Evolutionary conservation across 129 eudicot species (phyloP).

Genomic region (Centrapalus pauciflorus): DNA sequence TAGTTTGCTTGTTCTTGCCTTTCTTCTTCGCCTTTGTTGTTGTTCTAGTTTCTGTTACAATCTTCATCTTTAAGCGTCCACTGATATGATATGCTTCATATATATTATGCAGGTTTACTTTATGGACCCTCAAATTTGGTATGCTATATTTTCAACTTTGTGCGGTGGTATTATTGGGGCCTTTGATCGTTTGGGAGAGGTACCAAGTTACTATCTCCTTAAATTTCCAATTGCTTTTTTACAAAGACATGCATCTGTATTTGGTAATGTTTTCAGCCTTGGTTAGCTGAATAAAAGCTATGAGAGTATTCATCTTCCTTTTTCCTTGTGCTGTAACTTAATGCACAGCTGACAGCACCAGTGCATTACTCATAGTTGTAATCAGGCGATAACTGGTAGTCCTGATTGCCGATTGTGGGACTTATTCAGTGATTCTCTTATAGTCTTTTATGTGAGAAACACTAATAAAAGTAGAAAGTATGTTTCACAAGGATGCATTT

Average conservation of each 20-base stretch:
- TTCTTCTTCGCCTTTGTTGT: neutral
- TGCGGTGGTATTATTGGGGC: conserved; percentile 96
- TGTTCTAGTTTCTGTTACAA: conserved; percentile 8
- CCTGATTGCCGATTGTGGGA: too few relatives aligned
- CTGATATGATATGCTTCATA: conserved; percentile 17
- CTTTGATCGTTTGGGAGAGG: conserved; percentile 98
- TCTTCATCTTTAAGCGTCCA: conserved; percentile 9
- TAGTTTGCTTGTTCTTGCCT: neutral
- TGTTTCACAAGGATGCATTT: too few relatives aligned
- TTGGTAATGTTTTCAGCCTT: conserved; percentile 1
- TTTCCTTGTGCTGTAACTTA: too few relatives aligned
- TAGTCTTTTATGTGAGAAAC: too few relatives aligned
- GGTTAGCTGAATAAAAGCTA: conserved; percentile 17
- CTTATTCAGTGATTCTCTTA: too few relatives aligned
- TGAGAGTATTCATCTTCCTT: too few relatives aligned
- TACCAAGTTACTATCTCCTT: conserved; percentile 20
- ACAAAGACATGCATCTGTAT: conserved; percentile 12
- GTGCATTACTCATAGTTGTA: too few relatives aligned
- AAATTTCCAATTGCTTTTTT: neutral
- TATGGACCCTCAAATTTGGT: conserved; percentile 98
- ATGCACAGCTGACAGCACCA: too few relatives aligned
- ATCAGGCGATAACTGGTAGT: too few relatives aligned
- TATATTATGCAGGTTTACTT: conserved; percentile 68
- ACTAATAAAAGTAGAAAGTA: too few relatives aligned
- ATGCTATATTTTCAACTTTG: conserved; percentile 80